Evolutionary conservation across 495 filamentous ascomycete species (phyloP), one percentile per base, ranked within the genome.

Genomic region (Daldinia childiae): DNA sequence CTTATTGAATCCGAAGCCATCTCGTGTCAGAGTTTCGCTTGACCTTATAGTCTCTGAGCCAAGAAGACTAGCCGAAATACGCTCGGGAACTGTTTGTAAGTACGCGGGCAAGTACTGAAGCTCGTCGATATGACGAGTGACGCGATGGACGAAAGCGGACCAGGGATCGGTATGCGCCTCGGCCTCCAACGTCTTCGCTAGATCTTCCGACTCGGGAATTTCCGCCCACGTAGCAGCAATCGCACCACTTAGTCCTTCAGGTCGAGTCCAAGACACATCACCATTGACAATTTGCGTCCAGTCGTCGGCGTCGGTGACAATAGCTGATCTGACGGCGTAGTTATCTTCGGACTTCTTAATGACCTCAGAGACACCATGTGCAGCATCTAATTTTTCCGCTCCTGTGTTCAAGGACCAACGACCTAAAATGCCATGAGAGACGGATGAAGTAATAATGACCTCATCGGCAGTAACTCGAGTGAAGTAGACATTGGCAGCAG

Each of bases 1-100:
- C 78, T 96, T 97, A 66, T 90, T 87, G 75, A 97, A 92, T 29
- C 95, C 95, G 77, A 98, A 98, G 75, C 86, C 89, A 75, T 98
- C 93, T 12, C 90, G 82, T 12, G 84, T 82, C 34, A 90, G 81
- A 29, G 70, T 80, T 15, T 87, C 89, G n/a, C 86, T 83, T 4
- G 83, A 76, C 6, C 65, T 58, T 7, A 77, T 76, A 17, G 73
- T 77, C 41, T 87, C 86, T 1, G 82, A 84, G 51, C 86, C 87
- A 26, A 92, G 56, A n/a, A 97, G 84, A 67, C 89, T 92, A 68
- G 87, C 86, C 11, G 93, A 71, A 30, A 97, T 77, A 21, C 91
- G 88, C 32, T 78, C 73, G 9, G 92, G 91, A 21, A 95, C 82
- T 21, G 80, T 80, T 73, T 88, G 82, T 12, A 95, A 78, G 83